Evolutionary conservation across 1,139 yeast genomes (phyloP), one percentile per base, ranked within the genome.

Genomic region (Candida sanyaensis): DNA sequence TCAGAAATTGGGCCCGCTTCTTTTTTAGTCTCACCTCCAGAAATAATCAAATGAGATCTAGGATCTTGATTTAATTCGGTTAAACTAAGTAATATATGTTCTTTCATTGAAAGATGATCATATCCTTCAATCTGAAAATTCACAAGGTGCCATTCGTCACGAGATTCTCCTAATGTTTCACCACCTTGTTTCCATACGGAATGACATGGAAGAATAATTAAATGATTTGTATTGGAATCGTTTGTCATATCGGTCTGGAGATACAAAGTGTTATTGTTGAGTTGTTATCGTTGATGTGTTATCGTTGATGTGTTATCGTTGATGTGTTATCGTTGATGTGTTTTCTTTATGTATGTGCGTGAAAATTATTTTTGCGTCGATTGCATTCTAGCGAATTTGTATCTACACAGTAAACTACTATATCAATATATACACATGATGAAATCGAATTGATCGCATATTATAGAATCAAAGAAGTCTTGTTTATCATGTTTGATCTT

Each of bases 1-100:
- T 88, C 96, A 8, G 88, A 80, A 0, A 77, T 56, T 0, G 78
- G 77, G 0, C 85, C 84, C 2, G 76, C 66, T n/a, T 63, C 70
- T 2, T 44, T 26, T 52, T 86, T 84, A 0, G 96, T 88, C 56
- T 78, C 86, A 0, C 95, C 93, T 0, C 96, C 96, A 11, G 91
- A 82, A 34, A 86, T 82, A 2, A 82, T 65, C 40, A 83, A 66
- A 4, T 69, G 55, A 0, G 75, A 55, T 0, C 62, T 51, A 10
- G 65, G 57, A 43, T 72, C 64, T 1, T 58, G 42, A 17, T 62
- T 44, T n/a, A 81, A 47, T 26, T 68, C 61, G 1, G 63, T 55
- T 10, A 75, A 50, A n/a, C 79, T 71, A 13, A 50, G 57, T 11
- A 65, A 55, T 2, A 87, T 75, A 60, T 89, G 96, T 37, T 83